A percentile compares a stretch with the other conserved stretches of the same genome.
phyloP scores from a whole-genome alignment of 371 early-diverging fungal genomes.

The Cokeromyces recurvatus region DNA sequence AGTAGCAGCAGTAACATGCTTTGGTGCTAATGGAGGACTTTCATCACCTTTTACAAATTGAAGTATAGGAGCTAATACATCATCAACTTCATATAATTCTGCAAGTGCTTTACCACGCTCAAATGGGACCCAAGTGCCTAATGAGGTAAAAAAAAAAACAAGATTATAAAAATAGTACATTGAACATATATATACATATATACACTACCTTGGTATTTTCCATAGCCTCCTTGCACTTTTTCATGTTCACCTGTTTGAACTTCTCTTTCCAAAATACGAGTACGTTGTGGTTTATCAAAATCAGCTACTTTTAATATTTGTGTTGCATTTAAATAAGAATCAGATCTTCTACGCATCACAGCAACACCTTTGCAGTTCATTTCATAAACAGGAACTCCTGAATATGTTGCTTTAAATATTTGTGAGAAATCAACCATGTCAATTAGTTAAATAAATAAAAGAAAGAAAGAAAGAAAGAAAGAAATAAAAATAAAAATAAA shows the following conservation, averaged over 20 bases:
- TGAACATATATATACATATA: not conserved
- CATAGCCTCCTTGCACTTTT: constrained; percentile 94
- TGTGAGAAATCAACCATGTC: constrained; percentile 7
- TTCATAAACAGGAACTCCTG: constrained; percentile 86
- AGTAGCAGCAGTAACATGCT: constrained; percentile 26
- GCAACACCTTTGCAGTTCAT: constrained; percentile 78
- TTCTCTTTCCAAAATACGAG: constrained; percentile 85
- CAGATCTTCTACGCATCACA: constrained; percentile 82
- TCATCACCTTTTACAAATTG: constrained; percentile 28
- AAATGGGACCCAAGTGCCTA: constrained; percentile 80
- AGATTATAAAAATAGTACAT: not conserved
- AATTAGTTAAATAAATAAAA: too few relatives aligned
- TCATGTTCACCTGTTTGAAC: constrained; percentile 76
- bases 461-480: too few relatives aligned
- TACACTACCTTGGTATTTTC: constrained; percentile 92
- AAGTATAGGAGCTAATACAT: constrained; percentile 3
- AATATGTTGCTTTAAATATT: constrained; percentile 70
- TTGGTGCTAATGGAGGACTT: constrained; percentile 46
- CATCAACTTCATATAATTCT: constrained; percentile 35
- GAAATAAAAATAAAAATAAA: too few relatives aligned
- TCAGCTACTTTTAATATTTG: constrained; percentile 92
- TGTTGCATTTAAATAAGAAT: constrained; percentile 89
- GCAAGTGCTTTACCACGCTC: constrained; percentile 73
- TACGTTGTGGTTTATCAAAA: constrained; percentile 83
- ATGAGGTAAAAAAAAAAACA: not conserved